phyloP scores from a whole-genome alignment of 2,329 filamentous ascomycete genomes.

The Aureobasidium subglaciale region DNA sequence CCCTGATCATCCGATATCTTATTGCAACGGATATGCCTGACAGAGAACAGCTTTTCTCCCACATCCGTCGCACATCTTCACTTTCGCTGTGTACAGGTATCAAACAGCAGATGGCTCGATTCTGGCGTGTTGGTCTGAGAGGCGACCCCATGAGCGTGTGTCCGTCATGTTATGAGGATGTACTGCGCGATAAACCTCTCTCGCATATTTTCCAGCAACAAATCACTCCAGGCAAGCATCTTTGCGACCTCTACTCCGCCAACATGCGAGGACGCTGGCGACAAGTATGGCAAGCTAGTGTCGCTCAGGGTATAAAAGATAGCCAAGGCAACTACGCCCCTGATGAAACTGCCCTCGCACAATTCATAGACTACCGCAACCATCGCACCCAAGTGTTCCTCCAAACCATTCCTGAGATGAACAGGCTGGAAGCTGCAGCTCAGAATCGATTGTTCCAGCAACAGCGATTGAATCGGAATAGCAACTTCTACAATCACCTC shows the following conservation, averaged over 20 bases:
- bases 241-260: neutral
- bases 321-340: neutral
- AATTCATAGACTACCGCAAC: neutral
- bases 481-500: neutral
- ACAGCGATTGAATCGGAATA: neutral
- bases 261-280: slow-evolving; percentile 34
- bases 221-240: neutral
- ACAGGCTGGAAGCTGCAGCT: neutral
- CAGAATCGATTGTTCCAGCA: neutral
- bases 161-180: neutral
- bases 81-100: neutral
- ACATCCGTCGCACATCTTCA: neutral
- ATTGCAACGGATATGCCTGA: neutral
- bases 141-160: neutral
- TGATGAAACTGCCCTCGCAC: neutral
- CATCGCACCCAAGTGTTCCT: neutral
- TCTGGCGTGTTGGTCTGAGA: neutral
- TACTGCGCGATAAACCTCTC: neutral
- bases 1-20: neutral
- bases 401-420: neutral
- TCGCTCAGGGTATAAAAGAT: neutral
- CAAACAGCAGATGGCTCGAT: neutral
- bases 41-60: neutral
- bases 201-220: neutral
- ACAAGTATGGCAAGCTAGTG: neutral